Evolutionary conservation across 768 basidiomycete species (phyloP).

Genomic region (Hypsizygus marmoreus): DNA sequence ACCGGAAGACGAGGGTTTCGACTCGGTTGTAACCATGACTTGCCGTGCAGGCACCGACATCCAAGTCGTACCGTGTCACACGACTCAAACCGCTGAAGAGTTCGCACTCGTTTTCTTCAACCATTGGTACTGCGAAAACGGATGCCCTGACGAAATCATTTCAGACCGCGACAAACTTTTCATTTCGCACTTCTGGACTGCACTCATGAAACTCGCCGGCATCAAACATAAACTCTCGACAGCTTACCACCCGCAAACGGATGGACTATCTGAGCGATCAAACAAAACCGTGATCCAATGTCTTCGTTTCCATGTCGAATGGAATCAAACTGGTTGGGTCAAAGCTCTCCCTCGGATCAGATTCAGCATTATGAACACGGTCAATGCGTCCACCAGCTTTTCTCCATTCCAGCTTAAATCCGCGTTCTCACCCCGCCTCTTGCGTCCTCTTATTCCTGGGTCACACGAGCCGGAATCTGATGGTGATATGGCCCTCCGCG

Average conservation of each 20-base stretch:
- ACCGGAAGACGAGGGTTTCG: constrained; percentile 28
- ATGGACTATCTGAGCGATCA: too few relatives aligned
- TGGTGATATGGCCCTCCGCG: constrained; percentile 11
- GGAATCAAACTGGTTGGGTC: constrained; percentile 30
- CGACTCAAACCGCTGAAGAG: constrained; percentile 20
- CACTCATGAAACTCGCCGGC: constrained; percentile 16
- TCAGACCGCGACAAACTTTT: constrained; percentile 35
- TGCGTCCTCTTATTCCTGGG: too few relatives aligned
- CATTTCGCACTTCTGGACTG: constrained; percentile 31
- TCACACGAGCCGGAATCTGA: constrained; percentile 10
- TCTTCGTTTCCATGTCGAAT: constrained; percentile 21
- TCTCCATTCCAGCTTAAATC: constrained; percentile 27
- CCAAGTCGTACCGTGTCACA: constrained; percentile 9
- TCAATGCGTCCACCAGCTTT: constrained; percentile 29
- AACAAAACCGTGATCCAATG: constrained; percentile 27
- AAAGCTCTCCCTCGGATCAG: constrained; percentile 18
- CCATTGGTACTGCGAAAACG: constrained; percentile 31
- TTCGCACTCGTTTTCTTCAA: constrained; percentile 26
- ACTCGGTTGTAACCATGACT: constrained; percentile 23
- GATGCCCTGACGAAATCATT: constrained; percentile 29
- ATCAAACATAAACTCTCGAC: constrained; percentile 30
- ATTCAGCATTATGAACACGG: constrained; percentile 33
- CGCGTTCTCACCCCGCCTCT: constrained; percentile 20
- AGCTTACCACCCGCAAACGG: constrained; percentile 35
- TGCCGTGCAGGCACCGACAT: constrained; percentile 20